A percentile compares a stretch with the other conserved stretches of the same genome.
Conservation (phyloP, 495 filamentous ascomycete species). For the Hypoxylon rickii region DNA sequence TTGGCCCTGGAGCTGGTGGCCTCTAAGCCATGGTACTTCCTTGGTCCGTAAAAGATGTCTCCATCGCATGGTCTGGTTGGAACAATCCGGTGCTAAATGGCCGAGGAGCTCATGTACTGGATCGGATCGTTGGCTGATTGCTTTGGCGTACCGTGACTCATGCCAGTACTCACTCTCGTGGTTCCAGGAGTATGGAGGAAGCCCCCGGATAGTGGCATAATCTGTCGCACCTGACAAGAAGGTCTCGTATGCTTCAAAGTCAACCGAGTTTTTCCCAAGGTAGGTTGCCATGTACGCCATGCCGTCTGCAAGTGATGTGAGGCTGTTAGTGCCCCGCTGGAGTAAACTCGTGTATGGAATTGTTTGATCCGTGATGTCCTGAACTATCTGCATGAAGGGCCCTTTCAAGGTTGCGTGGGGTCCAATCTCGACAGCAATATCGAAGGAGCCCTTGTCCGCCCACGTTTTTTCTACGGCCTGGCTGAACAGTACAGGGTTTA, state of each 20-base stretch:
- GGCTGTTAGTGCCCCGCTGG: neutral
- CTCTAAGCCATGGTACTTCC: neutral
- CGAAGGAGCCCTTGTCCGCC: conserved; percentile 3
- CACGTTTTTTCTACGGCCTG: conserved; percentile 44
- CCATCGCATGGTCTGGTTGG: neutral
- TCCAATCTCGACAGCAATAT: conserved; percentile 53
- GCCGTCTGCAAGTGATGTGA: neutral
- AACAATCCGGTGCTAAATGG: neutral
- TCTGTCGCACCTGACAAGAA: neutral
- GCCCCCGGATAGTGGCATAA: neutral
- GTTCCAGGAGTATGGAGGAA: neutral
- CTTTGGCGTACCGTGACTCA: neutral
- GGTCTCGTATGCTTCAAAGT: neutral
- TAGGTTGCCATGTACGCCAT: neutral
- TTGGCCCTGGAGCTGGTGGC: neutral
- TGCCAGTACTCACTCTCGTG: neutral
- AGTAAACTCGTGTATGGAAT: conserved; percentile 37
- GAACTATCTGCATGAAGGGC: conserved; percentile 31
- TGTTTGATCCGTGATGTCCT: conserved; percentile 3
- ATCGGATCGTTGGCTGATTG: neutral
- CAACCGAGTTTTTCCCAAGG: neutral
- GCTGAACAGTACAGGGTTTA: conserved; percentile 52
- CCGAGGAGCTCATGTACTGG: neutral
- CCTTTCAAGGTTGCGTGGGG: conserved; percentile 57
- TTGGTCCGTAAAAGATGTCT: neutral